Evolutionary conservation across 2,329 filamentous ascomycete genomes (phyloP).

Genomic region (Fusarium piperis): DNA sequence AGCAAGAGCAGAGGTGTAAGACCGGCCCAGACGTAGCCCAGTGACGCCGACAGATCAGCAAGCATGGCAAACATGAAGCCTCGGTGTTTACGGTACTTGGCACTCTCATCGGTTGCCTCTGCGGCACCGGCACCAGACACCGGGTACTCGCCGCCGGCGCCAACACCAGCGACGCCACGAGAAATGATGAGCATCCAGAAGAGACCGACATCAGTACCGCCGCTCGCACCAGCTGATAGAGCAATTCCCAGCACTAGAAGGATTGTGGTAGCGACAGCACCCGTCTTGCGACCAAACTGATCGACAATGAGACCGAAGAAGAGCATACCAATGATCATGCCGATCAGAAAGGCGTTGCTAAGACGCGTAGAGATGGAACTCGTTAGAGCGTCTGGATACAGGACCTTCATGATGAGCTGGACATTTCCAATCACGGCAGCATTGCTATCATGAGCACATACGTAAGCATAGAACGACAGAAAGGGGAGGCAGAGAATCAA

Average conservation of each 20-base stretch:
- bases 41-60: slow-evolving; percentile 58
- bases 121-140: slow-evolving; percentile 59
- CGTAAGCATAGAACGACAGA: neutral
- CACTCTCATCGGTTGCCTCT: slow-evolving; percentile 63
- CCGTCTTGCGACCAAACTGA: slow-evolving; percentile 59
- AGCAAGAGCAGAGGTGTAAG: slow-evolving; percentile 61
- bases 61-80: slow-evolving; percentile 68
- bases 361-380: slow-evolving; percentile 59
- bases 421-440: slow-evolving; percentile 57
- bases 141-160: slow-evolving; percentile 63
- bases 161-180: slow-evolving; percentile 53
- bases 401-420: slow-evolving; percentile 50
- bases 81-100: slow-evolving; percentile 54
- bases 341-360: slow-evolving; percentile 65
- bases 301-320: slow-evolving; percentile 62
- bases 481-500: neutral
- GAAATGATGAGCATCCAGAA: slow-evolving; percentile 62
- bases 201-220: slow-evolving; percentile 50
- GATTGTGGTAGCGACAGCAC: slow-evolving; percentile 57
- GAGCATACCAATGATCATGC: slow-evolving; percentile 66
- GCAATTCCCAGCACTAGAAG: slow-evolving; percentile 58
- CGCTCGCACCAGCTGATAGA: slow-evolving; percentile 57
- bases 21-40: slow-evolving; percentile 62
- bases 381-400: slow-evolving; percentile 56
- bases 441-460: slow-evolving; percentile 43